A percentile compares a stretch with the other conserved stretches of the same genome.
These are phyloP conservation scores for Phytophthora pistaciae DNA, from an alignment of 352 stramenopile genomes.

Conservation along the genomic window DNA sequence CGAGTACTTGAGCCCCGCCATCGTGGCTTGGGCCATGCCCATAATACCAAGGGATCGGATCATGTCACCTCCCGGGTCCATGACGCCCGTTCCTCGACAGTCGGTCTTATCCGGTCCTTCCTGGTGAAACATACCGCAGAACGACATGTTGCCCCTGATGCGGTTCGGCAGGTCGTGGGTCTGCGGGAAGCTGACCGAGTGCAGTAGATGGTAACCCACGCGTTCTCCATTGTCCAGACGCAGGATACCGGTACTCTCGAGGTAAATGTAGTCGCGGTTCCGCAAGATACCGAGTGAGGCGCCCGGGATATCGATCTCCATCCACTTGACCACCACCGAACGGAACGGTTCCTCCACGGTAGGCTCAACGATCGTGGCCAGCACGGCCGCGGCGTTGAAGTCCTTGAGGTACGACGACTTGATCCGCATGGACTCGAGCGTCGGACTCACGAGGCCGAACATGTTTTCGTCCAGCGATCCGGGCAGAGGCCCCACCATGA, in stretches of 20 bases:
- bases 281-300: constrained; percentile 17
- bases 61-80: constrained; percentile 33
- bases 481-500: constrained; percentile 34
- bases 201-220: constrained; percentile 30
- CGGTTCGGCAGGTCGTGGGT: constrained; percentile 24
- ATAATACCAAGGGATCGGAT: constrained; percentile 20
- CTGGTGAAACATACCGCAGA: constrained; percentile 44
- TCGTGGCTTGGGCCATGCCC: constrained; percentile 20
- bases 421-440: constrained; percentile 31
- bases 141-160: constrained; percentile 49
- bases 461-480: constrained; percentile 47
- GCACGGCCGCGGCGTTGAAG: constrained; percentile 44
- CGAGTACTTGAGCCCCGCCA: constrained; percentile 36
- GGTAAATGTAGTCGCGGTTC: constrained; percentile 33
- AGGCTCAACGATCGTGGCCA: constrained; percentile 48
- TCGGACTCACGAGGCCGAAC: constrained; percentile 46
- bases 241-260: constrained; percentile 28
- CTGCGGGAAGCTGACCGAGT: constrained; percentile 31
- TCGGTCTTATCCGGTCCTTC: constrained; percentile 22
- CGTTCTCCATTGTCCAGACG: constrained; percentile 20
- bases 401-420: constrained; percentile 29
- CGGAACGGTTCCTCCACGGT: constrained; percentile 52
- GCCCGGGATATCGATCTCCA: constrained; percentile 31
- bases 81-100: constrained; percentile 18
- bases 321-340: constrained; percentile 42